A percentile compares a stretch with the other conserved stretches of the same genome.
Conservation (phyloP, 306 rosid genomes). For the Castanea mollissima region DNA sequence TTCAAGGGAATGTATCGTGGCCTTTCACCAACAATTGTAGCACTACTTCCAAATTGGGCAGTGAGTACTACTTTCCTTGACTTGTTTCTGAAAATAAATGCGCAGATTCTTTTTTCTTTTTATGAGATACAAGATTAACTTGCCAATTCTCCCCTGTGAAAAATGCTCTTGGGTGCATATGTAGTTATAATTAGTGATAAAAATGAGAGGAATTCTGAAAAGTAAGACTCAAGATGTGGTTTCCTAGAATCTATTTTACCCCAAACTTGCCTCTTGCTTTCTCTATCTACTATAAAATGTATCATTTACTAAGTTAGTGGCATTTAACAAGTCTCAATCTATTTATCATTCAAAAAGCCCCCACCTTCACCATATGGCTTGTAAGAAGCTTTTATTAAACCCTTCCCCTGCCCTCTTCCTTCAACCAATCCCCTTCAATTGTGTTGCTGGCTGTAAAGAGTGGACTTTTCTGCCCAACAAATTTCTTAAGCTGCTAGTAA, state of each 20-base stretch:
- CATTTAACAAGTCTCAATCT: too few relatives aligned
- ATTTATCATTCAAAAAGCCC: background rate
- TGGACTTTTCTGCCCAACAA: background rate
- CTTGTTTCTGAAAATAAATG: background rate
- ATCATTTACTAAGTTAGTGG: background rate
- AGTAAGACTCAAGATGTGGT: background rate
- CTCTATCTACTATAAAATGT: background rate
- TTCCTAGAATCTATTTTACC: background rate
- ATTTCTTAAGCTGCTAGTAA: background rate
- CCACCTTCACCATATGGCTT: background rate
- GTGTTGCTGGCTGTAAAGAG: background rate
- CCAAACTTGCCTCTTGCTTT: background rate
- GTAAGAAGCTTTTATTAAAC: background rate
- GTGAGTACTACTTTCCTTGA: constrained; percentile 54
- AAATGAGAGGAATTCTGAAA: background rate
- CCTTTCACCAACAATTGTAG: constrained; percentile 92
- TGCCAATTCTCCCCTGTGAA: background rate
- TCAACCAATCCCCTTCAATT: background rate
- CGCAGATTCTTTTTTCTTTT: too few relatives aligned
- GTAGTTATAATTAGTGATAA: constrained; percentile 3
- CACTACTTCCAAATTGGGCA: constrained; percentile 97
- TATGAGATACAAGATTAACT: background rate
- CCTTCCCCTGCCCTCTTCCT: background rate
- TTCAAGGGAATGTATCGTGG: constrained; percentile 91
- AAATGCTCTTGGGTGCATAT: background rate